Conservation (phyloP, 176 grass and related monocot species). For the Aegilops bicornis region DNA sequence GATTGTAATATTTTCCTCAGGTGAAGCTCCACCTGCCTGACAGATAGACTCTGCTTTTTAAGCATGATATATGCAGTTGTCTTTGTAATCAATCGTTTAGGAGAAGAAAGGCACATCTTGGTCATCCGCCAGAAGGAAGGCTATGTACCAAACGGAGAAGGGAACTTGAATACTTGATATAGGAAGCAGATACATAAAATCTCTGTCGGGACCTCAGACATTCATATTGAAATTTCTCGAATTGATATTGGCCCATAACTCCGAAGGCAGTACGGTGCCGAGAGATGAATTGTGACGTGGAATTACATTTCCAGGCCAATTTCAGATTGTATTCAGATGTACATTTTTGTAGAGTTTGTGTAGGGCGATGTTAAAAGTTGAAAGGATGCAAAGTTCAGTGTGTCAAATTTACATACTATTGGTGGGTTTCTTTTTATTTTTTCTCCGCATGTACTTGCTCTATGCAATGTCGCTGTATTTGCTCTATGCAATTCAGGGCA, state of each 20-base stretch:
- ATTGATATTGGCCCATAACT: constrained; percentile 7
- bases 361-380: neutral
- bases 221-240: neutral
- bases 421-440: neutral
- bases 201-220: neutral
- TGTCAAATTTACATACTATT: neutral
- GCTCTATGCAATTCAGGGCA: neutral
- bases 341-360: constrained; percentile 29
- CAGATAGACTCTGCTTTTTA: neutral
- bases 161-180: neutral
- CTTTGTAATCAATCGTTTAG: constrained; percentile 11
- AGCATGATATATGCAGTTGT: neutral
- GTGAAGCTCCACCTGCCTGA: constrained; percentile 12
- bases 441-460: neutral
- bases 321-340: constrained; percentile 13
- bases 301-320: constrained; percentile 4
- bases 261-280: neutral
- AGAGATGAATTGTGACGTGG: neutral
- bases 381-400: neutral
- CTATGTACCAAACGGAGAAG: neutral
- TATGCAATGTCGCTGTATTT: neutral
- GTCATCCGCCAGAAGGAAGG: constrained; percentile 8
- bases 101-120: neutral
- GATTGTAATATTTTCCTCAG: constrained; percentile 6
- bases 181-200: neutral